Evolutionary conservation across 768 basidiomycete species (phyloP), one percentile per base, ranked within the genome.

Genomic region (Hydnomerulius pinastri): DNA sequence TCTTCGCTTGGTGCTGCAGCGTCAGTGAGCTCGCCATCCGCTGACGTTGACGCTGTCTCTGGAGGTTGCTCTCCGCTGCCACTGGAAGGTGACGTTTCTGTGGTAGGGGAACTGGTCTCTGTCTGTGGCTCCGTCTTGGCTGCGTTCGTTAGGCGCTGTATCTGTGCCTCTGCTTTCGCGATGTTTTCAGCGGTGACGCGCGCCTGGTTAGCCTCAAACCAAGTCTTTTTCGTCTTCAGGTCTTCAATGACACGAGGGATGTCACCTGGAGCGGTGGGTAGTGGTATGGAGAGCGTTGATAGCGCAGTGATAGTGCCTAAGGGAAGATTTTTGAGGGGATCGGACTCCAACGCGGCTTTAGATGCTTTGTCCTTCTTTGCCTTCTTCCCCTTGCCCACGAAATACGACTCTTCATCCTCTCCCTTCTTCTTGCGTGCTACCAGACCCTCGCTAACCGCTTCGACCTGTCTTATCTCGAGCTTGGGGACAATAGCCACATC

Each of bases 181-280:
- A 93, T 73, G 58, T 90, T 90, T 63, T 90, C 89, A 4, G 81
- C 79, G 2, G 91, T 92, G 55, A 80, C 81, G 20, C 82, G 83
- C 23, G 80, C 81, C 70, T 95, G 93, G 72, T 98, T 98, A 27
- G 90, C 95, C 67, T 88, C 85, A 62, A 84, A 97, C 93, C 94
- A 98, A 20, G 85, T 78, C 74, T 94, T 94, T 80, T 98, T 99
- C 43, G 83, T 90, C 70, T 88, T 88, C 50, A 99, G 78, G 66
- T 97, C 91, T 63, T 91, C 89, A 49, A 98, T 77, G 40, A 92
- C 82, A 46, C 92, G 88, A 46, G 85, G 79, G 28, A 94, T 79
- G 56, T 99, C 95, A 5, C 77, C 73, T 35, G 78, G 68, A 10
- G 86, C 86, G 15, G 82, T 77, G 0, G 97, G 97, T 21, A 94